Conservation (phyloP, 495 filamentous ascomycete genomes). For the Cercophora samala region DNA sequence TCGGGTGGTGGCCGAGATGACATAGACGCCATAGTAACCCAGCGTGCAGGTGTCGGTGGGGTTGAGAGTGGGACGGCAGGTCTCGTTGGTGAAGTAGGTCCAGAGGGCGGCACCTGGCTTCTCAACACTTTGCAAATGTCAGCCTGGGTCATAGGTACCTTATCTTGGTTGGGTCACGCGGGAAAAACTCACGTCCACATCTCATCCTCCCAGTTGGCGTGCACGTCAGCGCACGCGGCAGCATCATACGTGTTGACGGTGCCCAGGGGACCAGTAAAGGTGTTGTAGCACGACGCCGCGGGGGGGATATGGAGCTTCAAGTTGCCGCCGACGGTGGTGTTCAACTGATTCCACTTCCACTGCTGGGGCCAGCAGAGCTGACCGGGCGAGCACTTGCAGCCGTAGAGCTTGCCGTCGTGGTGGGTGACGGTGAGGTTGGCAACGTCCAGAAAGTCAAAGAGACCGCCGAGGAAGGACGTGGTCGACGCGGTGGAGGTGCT, state of each 20-base stretch:
- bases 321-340: constrained; percentile 39
- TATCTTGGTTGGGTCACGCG: too few species aligned
- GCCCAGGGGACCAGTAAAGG: constrained; percentile 38
- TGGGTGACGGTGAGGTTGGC: background rate
- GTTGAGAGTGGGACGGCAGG: constrained; percentile 48
- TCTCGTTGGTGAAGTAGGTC: constrained; percentile 42
- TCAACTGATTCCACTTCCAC: constrained; percentile 34
- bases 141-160: background rate
- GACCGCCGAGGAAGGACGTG: background rate
- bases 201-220: constrained; percentile 36
- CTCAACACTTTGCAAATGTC: constrained; percentile 27
- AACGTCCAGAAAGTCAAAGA: constrained; percentile 17
- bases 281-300: constrained; percentile 39
- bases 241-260: constrained; percentile 40
- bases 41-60: constrained; percentile 47
- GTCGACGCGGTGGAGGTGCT: background rate
- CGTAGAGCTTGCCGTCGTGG: constrained; percentile 30
- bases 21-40: constrained; percentile 52
- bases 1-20: constrained; percentile 43
- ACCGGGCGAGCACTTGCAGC: constrained; percentile 43
- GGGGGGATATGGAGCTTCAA: constrained; percentile 39
- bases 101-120: constrained; percentile 39
- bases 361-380: constrained; percentile 42
- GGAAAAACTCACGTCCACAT: constrained; percentile 33
- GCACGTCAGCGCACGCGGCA: constrained; percentile 35